Evolutionary conservation across 345 rosid genomes (phyloP).

Genomic region (Gossypium sturtianum): DNA sequence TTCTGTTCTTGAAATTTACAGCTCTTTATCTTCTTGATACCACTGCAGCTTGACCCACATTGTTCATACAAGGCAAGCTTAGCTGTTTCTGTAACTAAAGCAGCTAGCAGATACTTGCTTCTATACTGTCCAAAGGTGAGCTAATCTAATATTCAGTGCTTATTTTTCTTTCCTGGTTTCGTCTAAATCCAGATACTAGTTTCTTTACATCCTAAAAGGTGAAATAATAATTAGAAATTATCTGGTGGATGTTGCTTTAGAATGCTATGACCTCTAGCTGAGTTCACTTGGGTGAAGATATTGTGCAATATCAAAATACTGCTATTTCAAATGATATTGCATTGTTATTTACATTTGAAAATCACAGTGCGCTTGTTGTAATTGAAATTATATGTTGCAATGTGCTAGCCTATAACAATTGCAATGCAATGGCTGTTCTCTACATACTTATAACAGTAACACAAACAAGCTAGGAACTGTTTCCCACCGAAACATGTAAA

Average conservation of each 20-base stretch:
- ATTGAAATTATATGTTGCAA: conserved; percentile 24
- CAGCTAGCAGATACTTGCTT: conserved; percentile 75
- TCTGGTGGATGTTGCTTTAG: not conserved
- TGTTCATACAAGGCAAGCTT: conserved; percentile 70
- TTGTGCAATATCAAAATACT: not conserved
- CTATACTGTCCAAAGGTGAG: conserved; percentile 68
- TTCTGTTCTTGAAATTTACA: not conserved
- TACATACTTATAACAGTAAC: not conserved
- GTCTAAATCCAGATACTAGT: not conserved
- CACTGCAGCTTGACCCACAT: conserved; percentile 90
- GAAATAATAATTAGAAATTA: not conserved
- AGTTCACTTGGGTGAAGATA: not conserved
- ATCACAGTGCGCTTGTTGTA: not conserved
- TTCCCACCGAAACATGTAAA: not conserved
- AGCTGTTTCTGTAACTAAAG: conserved; percentile 60
- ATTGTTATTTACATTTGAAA: not conserved
- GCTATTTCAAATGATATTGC: not conserved
- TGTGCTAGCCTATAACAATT: not conserved
- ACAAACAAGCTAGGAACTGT: not conserved
- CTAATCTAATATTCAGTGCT: not conserved
- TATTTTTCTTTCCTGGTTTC: not conserved
- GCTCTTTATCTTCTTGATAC: conserved; percentile 13
- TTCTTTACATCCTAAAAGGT: not conserved
- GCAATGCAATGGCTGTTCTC: not conserved
- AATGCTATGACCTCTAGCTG: not conserved